Conservation (phyloP, 257 asterid species). For the Fraxinus excelsior region DNA sequence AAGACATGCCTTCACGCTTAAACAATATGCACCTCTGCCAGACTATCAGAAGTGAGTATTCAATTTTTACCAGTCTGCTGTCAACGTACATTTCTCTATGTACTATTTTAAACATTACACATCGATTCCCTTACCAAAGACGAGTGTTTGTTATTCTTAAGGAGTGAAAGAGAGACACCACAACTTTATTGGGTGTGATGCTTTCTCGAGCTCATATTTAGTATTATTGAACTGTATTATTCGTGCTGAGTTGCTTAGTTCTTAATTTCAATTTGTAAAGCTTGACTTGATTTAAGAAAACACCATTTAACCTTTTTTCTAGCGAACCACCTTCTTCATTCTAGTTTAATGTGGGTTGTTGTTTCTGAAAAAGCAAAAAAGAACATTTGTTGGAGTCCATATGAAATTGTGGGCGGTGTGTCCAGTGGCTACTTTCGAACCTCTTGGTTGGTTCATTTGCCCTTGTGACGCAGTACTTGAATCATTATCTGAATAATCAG, state of each 20-base stretch:
- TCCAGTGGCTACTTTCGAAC: not conserved
- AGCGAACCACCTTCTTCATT: not conserved
- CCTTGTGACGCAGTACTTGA: not conserved
- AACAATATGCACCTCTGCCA: constrained; percentile 54
- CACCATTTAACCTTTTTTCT: not conserved
- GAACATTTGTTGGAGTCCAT: not conserved
- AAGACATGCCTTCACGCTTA: constrained; percentile 60
- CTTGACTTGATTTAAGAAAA: not conserved
- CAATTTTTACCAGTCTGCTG: not conserved
- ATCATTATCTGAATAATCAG: not conserved
- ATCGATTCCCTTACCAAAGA: not conserved
- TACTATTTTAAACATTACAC: not conserved
- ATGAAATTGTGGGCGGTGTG: not conserved
- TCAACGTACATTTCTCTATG: constrained; percentile 7
- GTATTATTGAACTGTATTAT: not conserved
- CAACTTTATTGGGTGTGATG: not conserved
- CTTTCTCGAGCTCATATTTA: not conserved
- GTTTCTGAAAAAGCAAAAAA: not conserved
- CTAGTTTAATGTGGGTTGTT: not conserved
- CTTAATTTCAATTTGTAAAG: not conserved
- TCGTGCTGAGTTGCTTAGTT: not conserved
- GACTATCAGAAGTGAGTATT: constrained; percentile 72
- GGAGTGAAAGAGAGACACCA: not conserved
- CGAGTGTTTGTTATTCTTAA: not conserved
- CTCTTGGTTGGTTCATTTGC: not conserved